Conservation (phyloP, 441 rosid species). For the Omphalea diandra region DNA sequence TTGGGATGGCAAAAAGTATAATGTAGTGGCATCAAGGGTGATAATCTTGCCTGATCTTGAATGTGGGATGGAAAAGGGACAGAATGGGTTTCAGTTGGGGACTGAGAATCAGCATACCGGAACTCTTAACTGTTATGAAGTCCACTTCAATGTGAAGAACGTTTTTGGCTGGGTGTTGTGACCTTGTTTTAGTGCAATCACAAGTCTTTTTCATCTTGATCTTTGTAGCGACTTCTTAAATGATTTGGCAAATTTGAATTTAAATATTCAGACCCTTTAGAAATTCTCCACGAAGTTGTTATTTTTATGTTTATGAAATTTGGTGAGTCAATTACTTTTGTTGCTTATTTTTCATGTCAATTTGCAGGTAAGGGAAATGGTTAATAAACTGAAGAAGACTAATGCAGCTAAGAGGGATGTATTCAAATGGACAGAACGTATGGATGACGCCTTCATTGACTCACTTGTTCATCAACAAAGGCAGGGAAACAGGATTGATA, state of each 20-base stretch:
- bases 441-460: slow-evolving; percentile 30
- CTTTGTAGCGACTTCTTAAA: not conserved
- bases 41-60: not conserved
- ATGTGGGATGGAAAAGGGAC: not conserved
- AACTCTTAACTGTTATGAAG: not conserved
- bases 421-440: slow-evolving; percentile 32
- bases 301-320: not conserved
- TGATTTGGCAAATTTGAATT: not conserved
- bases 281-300: not conserved
- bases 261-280: not conserved
- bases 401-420: slow-evolving; percentile 22
- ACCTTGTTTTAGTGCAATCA: not conserved
- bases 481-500: slow-evolving; percentile 29
- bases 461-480: slow-evolving; percentile 30
- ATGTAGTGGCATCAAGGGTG: not conserved
- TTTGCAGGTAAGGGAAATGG: slow-evolving; percentile 23
- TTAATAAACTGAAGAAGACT: slow-evolving; percentile 19
- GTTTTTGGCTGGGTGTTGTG: too few species aligned
- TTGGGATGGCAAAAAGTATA: not conserved
- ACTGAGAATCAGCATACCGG: too few species aligned
- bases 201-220: not conserved
- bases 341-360: slow-evolving; percentile 5
- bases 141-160: not conserved
- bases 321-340: not conserved
- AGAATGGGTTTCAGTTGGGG: not conserved